Evolutionary conservation across 163 green algal species (phyloP), one percentile per base, ranked within the genome.

Genomic region (Chlorella variabilis): DNA sequence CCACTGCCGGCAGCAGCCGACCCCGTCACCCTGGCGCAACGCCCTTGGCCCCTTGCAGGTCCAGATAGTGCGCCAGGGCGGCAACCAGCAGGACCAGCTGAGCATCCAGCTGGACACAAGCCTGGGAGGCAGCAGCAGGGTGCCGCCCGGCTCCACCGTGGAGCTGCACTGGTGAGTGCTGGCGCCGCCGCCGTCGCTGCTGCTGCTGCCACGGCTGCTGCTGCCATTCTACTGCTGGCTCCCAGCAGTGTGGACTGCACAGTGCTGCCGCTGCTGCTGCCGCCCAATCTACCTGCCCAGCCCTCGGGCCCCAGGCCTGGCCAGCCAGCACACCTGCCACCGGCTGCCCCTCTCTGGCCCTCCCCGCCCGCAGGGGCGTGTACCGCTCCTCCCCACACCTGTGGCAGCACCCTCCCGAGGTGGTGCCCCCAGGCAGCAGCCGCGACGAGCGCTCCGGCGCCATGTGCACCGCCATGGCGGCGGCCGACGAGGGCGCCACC

Each of bases 281-380:
- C 9, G 25, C 59, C 58, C 58, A 4, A 36, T 15, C 61, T 69
- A 8, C 31, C 13, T n/a, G n/a, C n/a, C n/a, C n/a, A n/a, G n/a
- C 21, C 17, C 65, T 59, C 27, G 21, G 25, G 27, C 39, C 11
- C 5, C 4, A 18, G 18, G 18, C 23, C 6, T 63, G 54, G 18
- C 54, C 45, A 54, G 45, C 54, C 54, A 63, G 65, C 18, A 25
- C 61, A 69, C 7, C 29, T 39, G 61, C 61, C 61, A 45, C 18
- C 54, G 8, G n/a, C 59, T 67, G 27, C 65, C 21, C 18, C 23
- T 20, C 8, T 51, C 4, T 49, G 29, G 17, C 20, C 17, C 6
- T n/a, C n/a, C n/a, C n/a, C n/a, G n/a, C 31, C 21, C 31, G 67
- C 87, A 94, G 90, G 91, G 91, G 91, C 38, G 85, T 94, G 45